phyloP scores from a whole-genome alignment of 2,329 filamentous ascomycete species.

The Clarireedia monteithiana region DNA sequence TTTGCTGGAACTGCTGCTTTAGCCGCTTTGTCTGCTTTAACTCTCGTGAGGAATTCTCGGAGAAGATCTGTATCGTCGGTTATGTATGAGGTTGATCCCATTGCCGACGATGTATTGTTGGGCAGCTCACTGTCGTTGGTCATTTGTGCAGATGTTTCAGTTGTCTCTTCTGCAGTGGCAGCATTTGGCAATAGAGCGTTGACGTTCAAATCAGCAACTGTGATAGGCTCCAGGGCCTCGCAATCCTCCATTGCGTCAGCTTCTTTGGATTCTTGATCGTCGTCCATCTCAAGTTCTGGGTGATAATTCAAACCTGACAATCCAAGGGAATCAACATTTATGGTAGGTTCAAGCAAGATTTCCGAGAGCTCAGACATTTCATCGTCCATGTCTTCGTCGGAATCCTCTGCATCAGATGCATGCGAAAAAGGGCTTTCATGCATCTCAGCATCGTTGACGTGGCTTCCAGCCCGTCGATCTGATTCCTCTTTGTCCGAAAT shows the following conservation, averaged over 20 bases:
- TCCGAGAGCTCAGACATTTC: slow-evolving; percentile 1
- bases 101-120: slow-evolving; percentile 8
- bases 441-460: no score
- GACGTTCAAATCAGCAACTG: slow-evolving; percentile 3
- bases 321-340: background rate
- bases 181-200: background rate
- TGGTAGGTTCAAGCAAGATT: slow-evolving; percentile 1
- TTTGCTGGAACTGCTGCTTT: slow-evolving; percentile 24
- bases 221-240: slow-evolving; percentile 13
- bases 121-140: slow-evolving; percentile 10
- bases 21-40: slow-evolving; percentile 31
- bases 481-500: background rate
- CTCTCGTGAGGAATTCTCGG: slow-evolving; percentile 30
- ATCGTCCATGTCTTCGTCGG: slow-evolving; percentile 1
- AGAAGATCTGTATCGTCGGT: slow-evolving; percentile 31
- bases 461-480: background rate
- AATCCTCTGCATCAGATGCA: background rate
- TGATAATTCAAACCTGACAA: background rate
- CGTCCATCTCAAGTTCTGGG: background rate
- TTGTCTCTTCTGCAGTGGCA: background rate
- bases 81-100: slow-evolving; percentile 12
- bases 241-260: slow-evolving; percentile 7
- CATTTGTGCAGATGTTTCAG: slow-evolving; percentile 10
- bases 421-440: background rate
- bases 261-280: background rate